Conservation (phyloP, 2,329 filamentous ascomycete genomes). For the Talaromyces albobiverticillius region DNA sequence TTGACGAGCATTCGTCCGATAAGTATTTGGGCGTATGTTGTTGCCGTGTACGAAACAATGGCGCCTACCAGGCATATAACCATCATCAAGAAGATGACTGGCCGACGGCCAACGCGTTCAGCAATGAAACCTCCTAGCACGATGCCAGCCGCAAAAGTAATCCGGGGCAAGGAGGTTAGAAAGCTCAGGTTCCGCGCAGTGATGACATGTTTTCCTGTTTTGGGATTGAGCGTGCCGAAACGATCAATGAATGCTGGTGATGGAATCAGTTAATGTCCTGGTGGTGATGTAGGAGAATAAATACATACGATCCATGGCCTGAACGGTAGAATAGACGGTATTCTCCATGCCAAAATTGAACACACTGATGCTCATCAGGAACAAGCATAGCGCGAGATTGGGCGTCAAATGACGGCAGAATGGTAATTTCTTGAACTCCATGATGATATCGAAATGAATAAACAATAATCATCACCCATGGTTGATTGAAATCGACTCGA, state of each 20-base stretch:
- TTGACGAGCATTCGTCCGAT: not conserved
- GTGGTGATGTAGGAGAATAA: too few relatives aligned
- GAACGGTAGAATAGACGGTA: not conserved
- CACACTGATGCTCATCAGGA: not conserved
- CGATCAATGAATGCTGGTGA: not conserved
- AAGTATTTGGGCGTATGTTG: not conserved
- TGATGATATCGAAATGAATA: not conserved
- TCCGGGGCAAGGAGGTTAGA: slow-evolving; percentile 12
- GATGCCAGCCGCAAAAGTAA: slow-evolving; percentile 6
- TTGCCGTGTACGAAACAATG: slow-evolving; percentile 17
- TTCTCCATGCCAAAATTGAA: slow-evolving; percentile 7
- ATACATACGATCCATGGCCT: not conserved
- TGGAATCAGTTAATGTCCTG: too few relatives aligned
- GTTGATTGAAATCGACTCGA: too few relatives aligned
- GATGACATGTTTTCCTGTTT: slow-evolving; percentile 8
- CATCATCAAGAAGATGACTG: slow-evolving; percentile 13
- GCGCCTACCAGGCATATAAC: slow-evolving; percentile 16
- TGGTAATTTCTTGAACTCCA: not conserved
- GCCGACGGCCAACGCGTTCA: slow-evolving; percentile 13
- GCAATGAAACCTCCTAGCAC: slow-evolving; percentile 7
- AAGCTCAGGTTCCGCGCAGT: slow-evolving; percentile 12
- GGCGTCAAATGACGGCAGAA: not conserved
- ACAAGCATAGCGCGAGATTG: not conserved
- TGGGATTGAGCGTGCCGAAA: not conserved
- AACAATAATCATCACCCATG: too few relatives aligned